Evolutionary conservation across 768 basidiomycete species (phyloP).

Genomic region (Boletus rufocinnamomeus): DNA sequence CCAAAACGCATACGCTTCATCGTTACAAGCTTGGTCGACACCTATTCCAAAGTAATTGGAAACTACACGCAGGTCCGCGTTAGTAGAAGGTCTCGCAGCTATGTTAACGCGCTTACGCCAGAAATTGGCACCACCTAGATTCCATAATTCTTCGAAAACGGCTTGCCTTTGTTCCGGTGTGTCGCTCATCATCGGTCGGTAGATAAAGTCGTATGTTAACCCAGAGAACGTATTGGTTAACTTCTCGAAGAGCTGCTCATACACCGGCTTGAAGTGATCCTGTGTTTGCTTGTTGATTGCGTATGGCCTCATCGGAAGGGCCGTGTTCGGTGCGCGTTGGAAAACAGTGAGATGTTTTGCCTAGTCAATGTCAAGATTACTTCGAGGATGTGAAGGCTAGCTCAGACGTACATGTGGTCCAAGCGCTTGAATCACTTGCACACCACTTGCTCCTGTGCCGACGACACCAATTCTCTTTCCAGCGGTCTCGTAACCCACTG

Average conservation of each 20-base stretch:
- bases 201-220: not conserved
- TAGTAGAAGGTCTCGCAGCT: not conserved
- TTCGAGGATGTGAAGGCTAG: not conserved
- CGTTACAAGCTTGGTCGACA: slow-evolving; percentile 4
- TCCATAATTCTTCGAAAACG: slow-evolving; percentile 11
- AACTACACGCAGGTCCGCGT: not conserved
- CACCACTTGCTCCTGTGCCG: slow-evolving; percentile 12
- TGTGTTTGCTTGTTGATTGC: slow-evolving; percentile 12
- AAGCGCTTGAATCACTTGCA: slow-evolving; percentile 8
- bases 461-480: slow-evolving; percentile 16
- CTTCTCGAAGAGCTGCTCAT: slow-evolving; percentile 10
- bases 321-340: slow-evolving; percentile 12
- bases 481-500: slow-evolving; percentile 2
- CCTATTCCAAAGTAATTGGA: slow-evolving; percentile 6
- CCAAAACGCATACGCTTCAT: slow-evolving; percentile 11
- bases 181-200: slow-evolving; percentile 15
- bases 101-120: slow-evolving; percentile 1
- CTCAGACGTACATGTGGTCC: slow-evolving; percentile 8
- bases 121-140: slow-evolving; percentile 2
- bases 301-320: slow-evolving; percentile 11
- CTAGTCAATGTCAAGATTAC: not conserved
- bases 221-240: slow-evolving; percentile 3
- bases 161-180: slow-evolving; percentile 6
- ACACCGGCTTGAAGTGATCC: slow-evolving; percentile 9
- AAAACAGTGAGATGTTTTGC: slow-evolving; percentile 11